A percentile compares a stretch with the other conserved stretches of the same genome.
These are phyloP conservation scores for Schizonepeta tenuifolia DNA, from an alignment of 257 asterid species.

Conservation along the genomic window DNA sequence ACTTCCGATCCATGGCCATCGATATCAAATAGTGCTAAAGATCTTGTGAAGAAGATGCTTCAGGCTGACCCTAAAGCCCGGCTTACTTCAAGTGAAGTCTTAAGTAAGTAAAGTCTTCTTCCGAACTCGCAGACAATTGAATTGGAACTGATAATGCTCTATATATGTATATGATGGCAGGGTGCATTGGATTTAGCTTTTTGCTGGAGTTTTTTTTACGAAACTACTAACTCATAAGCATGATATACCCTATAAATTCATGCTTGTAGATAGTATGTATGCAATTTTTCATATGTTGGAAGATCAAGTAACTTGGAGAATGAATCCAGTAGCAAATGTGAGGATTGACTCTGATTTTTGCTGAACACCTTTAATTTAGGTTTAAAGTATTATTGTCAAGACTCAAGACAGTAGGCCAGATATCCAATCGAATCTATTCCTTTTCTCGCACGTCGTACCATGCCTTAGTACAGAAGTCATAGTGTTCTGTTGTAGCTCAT, in stretches of 20 bases:
- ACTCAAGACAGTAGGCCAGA: background rate
- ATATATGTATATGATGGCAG: background rate
- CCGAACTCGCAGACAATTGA: background rate
- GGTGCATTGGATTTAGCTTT: background rate
- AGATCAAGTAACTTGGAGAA: background rate
- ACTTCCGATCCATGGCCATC: conserved; percentile 93
- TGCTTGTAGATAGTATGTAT: background rate
- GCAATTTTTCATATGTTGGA: conserved; percentile 1
- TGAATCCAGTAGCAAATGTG: background rate
- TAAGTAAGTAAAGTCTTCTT: conserved; percentile 55
- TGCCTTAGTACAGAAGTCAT: background rate
- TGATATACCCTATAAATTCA: background rate
- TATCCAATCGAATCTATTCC: background rate
- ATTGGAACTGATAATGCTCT: background rate
- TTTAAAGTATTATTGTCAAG: background rate
- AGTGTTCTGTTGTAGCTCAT: background rate
- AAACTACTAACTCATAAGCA: background rate
- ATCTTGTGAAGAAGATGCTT: conserved; percentile 96
- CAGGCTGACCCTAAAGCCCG: conserved; percentile 76
- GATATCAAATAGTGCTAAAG: conserved; percentile 93
- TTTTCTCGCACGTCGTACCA: background rate
- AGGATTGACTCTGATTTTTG: background rate
- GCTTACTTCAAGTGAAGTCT: conserved; percentile 74
- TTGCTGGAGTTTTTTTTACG: background rate
- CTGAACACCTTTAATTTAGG: background rate